Evolutionary conservation across 495 filamentous ascomycete genomes (phyloP).

Genomic region (Neurospora terricola): DNA sequence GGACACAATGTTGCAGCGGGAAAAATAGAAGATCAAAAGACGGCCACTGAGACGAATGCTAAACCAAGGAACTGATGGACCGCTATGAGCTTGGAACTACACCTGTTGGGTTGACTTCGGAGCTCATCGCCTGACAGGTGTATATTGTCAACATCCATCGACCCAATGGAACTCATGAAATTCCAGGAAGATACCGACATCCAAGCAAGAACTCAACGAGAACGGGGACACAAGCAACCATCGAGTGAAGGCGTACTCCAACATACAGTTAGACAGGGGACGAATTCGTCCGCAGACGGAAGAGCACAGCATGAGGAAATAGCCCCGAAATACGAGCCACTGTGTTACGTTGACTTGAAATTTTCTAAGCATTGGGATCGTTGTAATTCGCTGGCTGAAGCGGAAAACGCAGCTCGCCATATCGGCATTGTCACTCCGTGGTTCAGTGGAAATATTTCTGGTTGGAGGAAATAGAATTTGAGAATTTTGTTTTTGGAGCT

Average conservation of each 20-base stretch:
- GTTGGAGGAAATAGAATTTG: not conserved
- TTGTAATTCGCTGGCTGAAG: not conserved
- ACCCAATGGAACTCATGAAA: not conserved
- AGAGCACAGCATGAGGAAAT: not conserved
- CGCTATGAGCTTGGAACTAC: not conserved
- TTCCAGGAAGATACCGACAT: not conserved
- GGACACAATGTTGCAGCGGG: not conserved
- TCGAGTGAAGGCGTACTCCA: not conserved
- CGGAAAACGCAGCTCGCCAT: not conserved
- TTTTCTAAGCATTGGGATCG: not conserved
- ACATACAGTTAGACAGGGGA: not conserved
- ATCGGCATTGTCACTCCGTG: not conserved
- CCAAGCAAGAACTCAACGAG: not conserved
- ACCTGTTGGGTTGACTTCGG: not conserved
- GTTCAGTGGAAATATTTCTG: not conserved
- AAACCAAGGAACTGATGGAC: not conserved
- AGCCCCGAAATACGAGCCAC: not conserved
- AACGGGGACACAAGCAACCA: not conserved
- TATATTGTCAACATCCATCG: not conserved
- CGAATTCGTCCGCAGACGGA: not conserved
- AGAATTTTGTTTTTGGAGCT: not conserved
- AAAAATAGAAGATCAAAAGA: not conserved
- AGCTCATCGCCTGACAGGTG: not conserved
- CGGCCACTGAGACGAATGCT: not conserved
- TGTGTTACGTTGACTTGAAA: not conserved